Base-by-base conservation (phyloP, 23 red algal species). In the Gracilaria gracilis region DNA sequence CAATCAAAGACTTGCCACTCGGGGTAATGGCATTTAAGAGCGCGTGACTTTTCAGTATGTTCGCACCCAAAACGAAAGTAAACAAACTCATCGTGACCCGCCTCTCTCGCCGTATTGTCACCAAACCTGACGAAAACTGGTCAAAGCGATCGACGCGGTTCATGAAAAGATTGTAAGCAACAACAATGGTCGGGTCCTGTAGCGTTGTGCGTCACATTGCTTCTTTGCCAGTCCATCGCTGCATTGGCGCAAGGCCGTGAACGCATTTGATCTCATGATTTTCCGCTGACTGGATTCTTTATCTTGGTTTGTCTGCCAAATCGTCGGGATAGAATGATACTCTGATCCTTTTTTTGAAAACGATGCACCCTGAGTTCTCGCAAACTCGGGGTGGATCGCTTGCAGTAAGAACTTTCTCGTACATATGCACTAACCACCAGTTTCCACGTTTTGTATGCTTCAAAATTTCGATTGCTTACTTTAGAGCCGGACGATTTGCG, bases 81-180 rank as follows among this genome's bases (percentile, higher is more conserved):
- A 80, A 51, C 7, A 80, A 16, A 5, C 75, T 80, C 75, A 80
- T 80, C 8, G 75, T 40, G 13, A 80, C 47, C 24, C 75, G 38
- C 42, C 23, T 14, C 28, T 80, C 23, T 42, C 53, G 49, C 16
- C 75, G 24, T 6, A 80, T 15, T 17, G 75, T 80, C 27, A 40
- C 21, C 51, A 40, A 80, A 34, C 38, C 53, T 51, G 39, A 50
- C 53, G 38, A 40, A 5, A 57, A 54, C 42, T 80, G 75, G 53
- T 80, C 75, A 51, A 80, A 80, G 38, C 75, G 27, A 29, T 54
- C 75, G 11, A 80, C 75, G 15, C 4, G 38, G 42, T 80, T 80
- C 75, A 58, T 80, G 42, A 80, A 80, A 53, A 80, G 51, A n/a
- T 32, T 80, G 7, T 11, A 19, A 50, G 5, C 9, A 4, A 80